Conservation (phyloP, 257 asterid species). For the Striga asiatica region DNA sequence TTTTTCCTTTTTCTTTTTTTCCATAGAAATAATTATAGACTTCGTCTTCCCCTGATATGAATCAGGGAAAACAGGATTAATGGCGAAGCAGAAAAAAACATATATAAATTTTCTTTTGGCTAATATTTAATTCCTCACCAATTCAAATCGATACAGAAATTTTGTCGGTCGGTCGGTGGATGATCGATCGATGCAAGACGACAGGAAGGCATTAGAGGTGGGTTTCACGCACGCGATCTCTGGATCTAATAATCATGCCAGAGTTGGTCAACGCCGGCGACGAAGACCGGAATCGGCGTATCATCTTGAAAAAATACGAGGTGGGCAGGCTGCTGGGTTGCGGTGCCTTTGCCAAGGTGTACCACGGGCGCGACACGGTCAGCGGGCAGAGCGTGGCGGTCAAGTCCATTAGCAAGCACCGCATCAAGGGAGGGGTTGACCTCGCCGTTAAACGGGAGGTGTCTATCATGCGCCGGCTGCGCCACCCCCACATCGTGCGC, state of each 20-base stretch:
- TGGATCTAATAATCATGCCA: conserved; percentile 23
- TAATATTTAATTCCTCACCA: neutral
- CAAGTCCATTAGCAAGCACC: conserved; percentile 51
- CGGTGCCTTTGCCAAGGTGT: conserved; percentile 79
- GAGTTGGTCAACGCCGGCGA: conserved; percentile 10
- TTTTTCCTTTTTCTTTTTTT: neutral
- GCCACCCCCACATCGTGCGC: conserved; percentile 69
- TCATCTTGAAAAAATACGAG: conserved; percentile 47
- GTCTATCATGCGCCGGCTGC: conserved; percentile 57
- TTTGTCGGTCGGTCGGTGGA: conserved; percentile 21
- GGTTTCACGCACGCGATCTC: neutral
- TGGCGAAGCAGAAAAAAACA: neutral
- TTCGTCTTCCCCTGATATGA: neutral
- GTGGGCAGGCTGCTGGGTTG: conserved; percentile 57
- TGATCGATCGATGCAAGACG: conserved; percentile 23
- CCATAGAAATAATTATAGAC: no score
- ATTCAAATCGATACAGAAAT: neutral
- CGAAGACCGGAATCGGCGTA: neutral
- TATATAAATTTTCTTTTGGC: neutral
- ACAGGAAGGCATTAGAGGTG: neutral
- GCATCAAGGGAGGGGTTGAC: conserved; percentile 32
- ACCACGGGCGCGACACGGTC: conserved; percentile 44
- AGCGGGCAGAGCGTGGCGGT: conserved; percentile 59
- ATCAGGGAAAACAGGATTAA: neutral
- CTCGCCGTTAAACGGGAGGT: conserved; percentile 50